Base-by-base conservation (phyloP, 768 basidiomycete species). In the Candolleomyces eurysporus region DNA sequence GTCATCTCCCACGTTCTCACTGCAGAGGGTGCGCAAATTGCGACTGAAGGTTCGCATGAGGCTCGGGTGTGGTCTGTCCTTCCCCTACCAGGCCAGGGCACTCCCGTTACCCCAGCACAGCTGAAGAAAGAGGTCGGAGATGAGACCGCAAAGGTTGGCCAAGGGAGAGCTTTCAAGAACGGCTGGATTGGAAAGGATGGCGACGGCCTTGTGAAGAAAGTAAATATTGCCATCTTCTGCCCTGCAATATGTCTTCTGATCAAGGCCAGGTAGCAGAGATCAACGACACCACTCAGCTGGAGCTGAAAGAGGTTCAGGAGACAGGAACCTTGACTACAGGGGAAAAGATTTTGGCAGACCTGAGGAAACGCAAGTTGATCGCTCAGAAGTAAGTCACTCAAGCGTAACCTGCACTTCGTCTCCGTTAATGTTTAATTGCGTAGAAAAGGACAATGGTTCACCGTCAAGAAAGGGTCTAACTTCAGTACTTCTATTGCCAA, bases 381-480 rank as follows among this genome's bases (percentile, higher is more conserved):
- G 71, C 81, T 14, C 94, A 96, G 74, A 91, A 87, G 96, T 95
- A 43, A 36, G 54, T 26, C 14, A 40, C 43, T 21, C 59, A 46
- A 19, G 26, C 45, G 32, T 32, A 11, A 36, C 58, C 49, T 52
- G 63, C 63, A 60, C 61, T 63, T 11, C 48, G 8, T 50, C 6
- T 14, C 16, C 8, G 19, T 46, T 46, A 46, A 46, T 8, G 16
- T 9, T 17, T 13, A 6, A 1, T 30, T 31, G 8, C 16, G 2
- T 69, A 98, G 96, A 77, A 99, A 98, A 78, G 89, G 90, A 1
- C 91, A 96, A 72, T 97, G 95, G 89, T 99, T 95, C 80, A 84
- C 88, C 9, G 91, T 96, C 13, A 76, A 79, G 32, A 96, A 96
- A 73, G 97, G 97, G 2, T 63, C 84, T 5, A 82, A 86, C 49